Conservation (phyloP, 2,329 filamentous ascomycete species). For the Alternaria sp. region DNA sequence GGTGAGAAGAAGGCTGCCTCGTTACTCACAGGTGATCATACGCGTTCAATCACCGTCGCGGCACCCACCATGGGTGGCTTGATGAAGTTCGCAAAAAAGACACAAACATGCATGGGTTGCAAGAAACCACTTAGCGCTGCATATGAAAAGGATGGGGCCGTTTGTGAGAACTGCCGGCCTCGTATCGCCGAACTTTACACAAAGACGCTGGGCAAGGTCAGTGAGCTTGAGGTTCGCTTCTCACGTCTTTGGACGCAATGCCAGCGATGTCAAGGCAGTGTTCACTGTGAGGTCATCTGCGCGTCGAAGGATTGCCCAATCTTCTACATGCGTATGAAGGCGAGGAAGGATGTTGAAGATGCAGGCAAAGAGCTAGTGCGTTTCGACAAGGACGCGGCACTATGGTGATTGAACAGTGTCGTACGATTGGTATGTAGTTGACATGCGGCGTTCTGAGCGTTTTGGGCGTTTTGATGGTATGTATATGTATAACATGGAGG, state of each 20-base stretch:
- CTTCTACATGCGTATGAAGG: slow-evolving; percentile 99
- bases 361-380: slow-evolving; percentile 86
- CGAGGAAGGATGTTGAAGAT: slow-evolving; percentile 98
- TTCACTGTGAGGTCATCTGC: slow-evolving; percentile 99
- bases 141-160: slow-evolving; percentile 81
- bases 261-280: slow-evolving; percentile 94
- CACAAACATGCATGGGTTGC: slow-evolving; percentile 97
- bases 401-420: slow-evolving; percentile 60
- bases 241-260: slow-evolving; percentile 97
- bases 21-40: slow-evolving; percentile 90
- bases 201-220: slow-evolving; percentile 85
- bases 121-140: slow-evolving; percentile 90
- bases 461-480: slow-evolving; percentile 14
- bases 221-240: slow-evolving; percentile 92
- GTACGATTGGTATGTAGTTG: not conserved
- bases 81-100: slow-evolving; percentile 99
- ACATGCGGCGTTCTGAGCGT: slow-evolving; percentile 15
- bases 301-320: slow-evolving; percentile 96
- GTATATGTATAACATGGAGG: slow-evolving; percentile 1
- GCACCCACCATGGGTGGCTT: slow-evolving; percentile 89
- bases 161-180: slow-evolving; percentile 85
- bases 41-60: slow-evolving; percentile 90
- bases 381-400: slow-evolving; percentile 85
- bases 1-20: slow-evolving; percentile 90
- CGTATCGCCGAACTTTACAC: slow-evolving; percentile 93